These are phyloP conservation scores for Rhodotorula sp. DNA, from an alignment of 1,284 basidiomycete genomes.

Conservation along the genomic window DNA sequence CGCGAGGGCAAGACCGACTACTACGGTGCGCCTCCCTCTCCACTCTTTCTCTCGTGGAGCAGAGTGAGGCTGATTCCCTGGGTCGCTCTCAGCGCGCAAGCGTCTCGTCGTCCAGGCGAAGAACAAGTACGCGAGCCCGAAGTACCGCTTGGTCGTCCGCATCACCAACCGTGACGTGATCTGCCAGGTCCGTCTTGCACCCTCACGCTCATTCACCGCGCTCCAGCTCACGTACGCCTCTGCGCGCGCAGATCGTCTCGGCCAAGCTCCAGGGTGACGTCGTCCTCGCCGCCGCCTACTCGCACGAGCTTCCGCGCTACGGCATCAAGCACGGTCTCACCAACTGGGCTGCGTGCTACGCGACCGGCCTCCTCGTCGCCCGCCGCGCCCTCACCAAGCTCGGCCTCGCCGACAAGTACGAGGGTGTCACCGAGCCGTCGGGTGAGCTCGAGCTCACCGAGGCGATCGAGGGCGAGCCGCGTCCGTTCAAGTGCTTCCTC, in stretches of 20 bases:
- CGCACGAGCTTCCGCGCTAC: constrained; percentile 90
- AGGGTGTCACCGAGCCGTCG: constrained; percentile 91
- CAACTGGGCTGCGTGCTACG: constrained; percentile 98
- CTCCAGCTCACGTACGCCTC: not conserved
- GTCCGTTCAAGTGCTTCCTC: constrained; percentile 98
- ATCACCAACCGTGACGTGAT: constrained; percentile 51
- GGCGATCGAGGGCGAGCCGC: constrained; percentile 86
- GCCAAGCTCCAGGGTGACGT: constrained; percentile 97
- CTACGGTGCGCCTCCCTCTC: constrained; percentile 57
- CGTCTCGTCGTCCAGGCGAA: constrained; percentile 95
- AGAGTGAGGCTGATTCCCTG: too few species aligned
- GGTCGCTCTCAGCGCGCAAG: constrained; percentile 66
- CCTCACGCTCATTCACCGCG: not conserved
- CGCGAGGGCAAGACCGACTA: constrained; percentile 97
- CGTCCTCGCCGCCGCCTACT: constrained; percentile 81
- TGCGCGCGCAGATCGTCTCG: constrained; percentile 67
- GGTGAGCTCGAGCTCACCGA: constrained; percentile 83
- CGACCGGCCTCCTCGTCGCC: constrained; percentile 92
- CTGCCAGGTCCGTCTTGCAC: constrained; percentile 29
- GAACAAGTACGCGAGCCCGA: constrained; percentile 99
- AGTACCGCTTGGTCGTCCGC: constrained; percentile 97
- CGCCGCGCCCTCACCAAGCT: constrained; percentile 94
- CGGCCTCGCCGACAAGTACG: constrained; percentile 97
- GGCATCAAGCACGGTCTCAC: constrained; percentile 98
- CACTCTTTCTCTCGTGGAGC: not conserved